Conservation (phyloP, 2,329 filamentous ascomycete genomes). For the Fusarium nodosum region DNA sequence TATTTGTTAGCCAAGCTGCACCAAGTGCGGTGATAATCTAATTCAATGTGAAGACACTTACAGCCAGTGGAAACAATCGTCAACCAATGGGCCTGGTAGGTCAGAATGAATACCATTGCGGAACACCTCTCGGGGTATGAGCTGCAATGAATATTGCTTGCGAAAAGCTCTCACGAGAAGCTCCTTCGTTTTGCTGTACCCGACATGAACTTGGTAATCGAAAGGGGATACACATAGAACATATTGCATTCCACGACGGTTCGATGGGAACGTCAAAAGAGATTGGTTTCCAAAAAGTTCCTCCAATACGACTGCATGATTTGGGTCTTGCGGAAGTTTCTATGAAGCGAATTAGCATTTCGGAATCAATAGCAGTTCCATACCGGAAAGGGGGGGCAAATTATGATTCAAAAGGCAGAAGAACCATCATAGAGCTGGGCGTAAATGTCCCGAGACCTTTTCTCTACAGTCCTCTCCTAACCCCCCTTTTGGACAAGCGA, state of each 20-base stretch:
- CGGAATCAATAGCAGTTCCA: too few relatives aligned
- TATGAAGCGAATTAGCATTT: not conserved
- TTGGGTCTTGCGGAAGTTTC: constrained; percentile 66
- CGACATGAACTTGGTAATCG: constrained; percentile 66
- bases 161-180: constrained; percentile 49
- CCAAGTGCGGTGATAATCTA: not conserved
- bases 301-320: constrained; percentile 55
- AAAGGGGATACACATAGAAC: constrained; percentile 28
- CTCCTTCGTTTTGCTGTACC: constrained; percentile 47
- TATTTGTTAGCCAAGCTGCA: not conserved
- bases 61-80: constrained; percentile 70
- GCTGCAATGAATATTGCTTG: constrained; percentile 36
- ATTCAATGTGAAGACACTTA: constrained; percentile 48
- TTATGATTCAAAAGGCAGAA: not conserved
- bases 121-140: constrained; percentile 42
- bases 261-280: constrained; percentile 66
- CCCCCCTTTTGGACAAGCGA: not conserved
- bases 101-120: constrained; percentile 52
- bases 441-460: not conserved
- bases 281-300: constrained; percentile 68
- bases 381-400: too few relatives aligned
- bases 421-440: too few relatives aligned
- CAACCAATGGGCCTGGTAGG: constrained; percentile 64
- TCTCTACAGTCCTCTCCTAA: too few relatives aligned
- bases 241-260: constrained; percentile 67